Evolutionary conservation across 2,329 filamentous ascomycete genomes (phyloP), one percentile per base, ranked within the genome.

Genomic region (Trichoderma koningiopsis): DNA sequence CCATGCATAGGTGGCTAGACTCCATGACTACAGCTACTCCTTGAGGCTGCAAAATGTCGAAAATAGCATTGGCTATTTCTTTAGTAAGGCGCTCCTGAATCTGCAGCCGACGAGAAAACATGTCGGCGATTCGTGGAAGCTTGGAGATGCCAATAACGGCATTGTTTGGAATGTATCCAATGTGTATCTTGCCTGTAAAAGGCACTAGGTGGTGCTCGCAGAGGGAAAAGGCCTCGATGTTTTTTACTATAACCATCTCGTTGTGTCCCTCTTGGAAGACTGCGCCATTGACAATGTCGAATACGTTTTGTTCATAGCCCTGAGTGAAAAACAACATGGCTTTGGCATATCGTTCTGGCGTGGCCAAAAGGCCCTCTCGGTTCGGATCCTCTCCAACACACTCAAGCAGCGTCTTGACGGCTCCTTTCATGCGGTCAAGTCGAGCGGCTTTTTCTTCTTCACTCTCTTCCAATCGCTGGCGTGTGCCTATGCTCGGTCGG

Each of bases 101-200:
- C 81, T 99, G 96, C 5, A 99, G 86, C 68, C 96, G 87, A 66
- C 96, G 91, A 58, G 92, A 91, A 82, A 97, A 99, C 93, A 99
- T 96, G 77, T 99, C 94, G 68, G 95, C 96, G 73, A 99, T 95
- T 72, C 96, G 91, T 31, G 95, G 95, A 61, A 99, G 87, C 80
- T 99, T 99, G 37, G 94, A 97, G 64, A 99, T 90, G 60, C 96
- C 96, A 72, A 99, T 93, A 63, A 99, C 94, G 70, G 94, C 90
- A 77, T 94, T 89, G 76, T 91, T 89, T 35, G 96, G 96, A 72
- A 99, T 98, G 81, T 99, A 99, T 70, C 94, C 96, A 75, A 99
- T 98, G 82, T 99, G 96, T 92, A 99, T 98, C 93, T 97, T 98
- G 76, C 96, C 96, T 3, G 89, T 95, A 77, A 99, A 99, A 0